Conservation (phyloP, 1,284 basidiomycete species). For the Ceratobasidium sp. region DNA sequence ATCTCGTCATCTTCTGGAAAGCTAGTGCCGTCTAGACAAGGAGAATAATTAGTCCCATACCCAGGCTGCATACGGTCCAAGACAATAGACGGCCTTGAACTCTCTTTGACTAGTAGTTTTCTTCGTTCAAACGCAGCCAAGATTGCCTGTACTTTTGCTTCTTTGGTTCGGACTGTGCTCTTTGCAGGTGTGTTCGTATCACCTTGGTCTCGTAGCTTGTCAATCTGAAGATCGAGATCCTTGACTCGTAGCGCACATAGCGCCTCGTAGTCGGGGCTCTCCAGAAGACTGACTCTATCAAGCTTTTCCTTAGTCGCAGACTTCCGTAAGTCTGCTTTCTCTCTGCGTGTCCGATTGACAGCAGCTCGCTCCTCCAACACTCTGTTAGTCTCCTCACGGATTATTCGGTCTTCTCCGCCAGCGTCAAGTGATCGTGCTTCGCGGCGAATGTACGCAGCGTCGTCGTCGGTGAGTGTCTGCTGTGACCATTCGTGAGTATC, state of each 20-base stretch:
- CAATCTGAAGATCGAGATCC: constrained; percentile 6
- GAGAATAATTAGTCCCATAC: no score
- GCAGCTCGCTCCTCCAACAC: background rate
- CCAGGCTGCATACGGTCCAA: no score
- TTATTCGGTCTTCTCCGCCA: background rate
- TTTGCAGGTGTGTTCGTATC: background rate
- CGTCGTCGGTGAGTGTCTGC: background rate
- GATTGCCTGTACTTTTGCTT: background rate
- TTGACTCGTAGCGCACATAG: background rate
- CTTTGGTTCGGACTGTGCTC: background rate
- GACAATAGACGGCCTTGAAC: no score
- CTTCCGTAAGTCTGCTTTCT: background rate
- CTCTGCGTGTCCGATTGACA: background rate
- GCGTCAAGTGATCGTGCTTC: constrained; percentile 8
- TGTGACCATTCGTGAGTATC: background rate
- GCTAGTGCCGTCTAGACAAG: no score
- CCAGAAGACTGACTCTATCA: background rate
- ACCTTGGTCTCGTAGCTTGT: constrained; percentile 9
- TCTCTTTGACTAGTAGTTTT: no score
- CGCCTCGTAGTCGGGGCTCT: background rate
- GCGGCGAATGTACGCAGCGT: background rate
- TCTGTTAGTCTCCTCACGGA: background rate
- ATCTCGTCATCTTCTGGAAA: background rate
- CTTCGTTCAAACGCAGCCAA: no score
- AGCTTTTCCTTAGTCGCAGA: background rate